Percentiles rank a stretch among this genome's conserved stretches.
Evolutionary conservation across 73 alveolate genomes (phyloP).

Genomic region (Uronychia binucleata): DNA sequence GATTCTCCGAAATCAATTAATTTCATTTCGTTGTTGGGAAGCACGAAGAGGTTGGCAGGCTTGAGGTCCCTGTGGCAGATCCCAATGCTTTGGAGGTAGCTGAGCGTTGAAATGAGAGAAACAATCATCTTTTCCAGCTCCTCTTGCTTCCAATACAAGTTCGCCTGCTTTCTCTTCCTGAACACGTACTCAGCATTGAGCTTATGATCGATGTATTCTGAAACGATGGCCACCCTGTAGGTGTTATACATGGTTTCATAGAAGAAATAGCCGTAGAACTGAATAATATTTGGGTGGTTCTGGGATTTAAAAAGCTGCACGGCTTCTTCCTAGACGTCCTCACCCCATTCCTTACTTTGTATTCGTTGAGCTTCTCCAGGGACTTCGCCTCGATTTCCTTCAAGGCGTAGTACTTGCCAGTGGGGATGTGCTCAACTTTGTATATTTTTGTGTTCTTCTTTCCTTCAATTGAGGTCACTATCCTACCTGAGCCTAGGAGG

Average conservation of each 20-base stretch:
- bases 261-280: slow-evolving; percentile 95
- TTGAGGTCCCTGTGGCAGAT: slow-evolving; percentile 85
- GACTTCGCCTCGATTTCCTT: slow-evolving; percentile 97
- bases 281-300: slow-evolving; percentile 92
- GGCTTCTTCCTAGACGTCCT: slow-evolving; percentile 85
- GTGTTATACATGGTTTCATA: slow-evolving; percentile 96
- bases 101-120: slow-evolving; percentile 70
- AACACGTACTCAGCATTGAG: slow-evolving; percentile 89
- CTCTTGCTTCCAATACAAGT: slow-evolving; percentile 82
- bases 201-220: slow-evolving; percentile 92
- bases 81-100: slow-evolving; percentile 72
- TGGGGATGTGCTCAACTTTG: slow-evolving; percentile 88
- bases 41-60: slow-evolving; percentile 80
- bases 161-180: slow-evolving; percentile 86
- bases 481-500: slow-evolving; percentile 88
- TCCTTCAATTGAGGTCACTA: not conserved
- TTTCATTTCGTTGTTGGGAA: slow-evolving; percentile 61
- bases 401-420: slow-evolving; percentile 92
- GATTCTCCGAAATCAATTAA: slow-evolving; percentile 86
- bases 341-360: slow-evolving; percentile 52
- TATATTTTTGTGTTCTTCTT: slow-evolving; percentile 95
- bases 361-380: slow-evolving; percentile 95
- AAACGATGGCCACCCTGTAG: slow-evolving; percentile 91
- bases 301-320: slow-evolving; percentile 91
- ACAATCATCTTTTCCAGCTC: slow-evolving; percentile 89